Conservation (phyloP, 2,329 filamentous ascomycete species). For the Knufia fluminis region DNA sequence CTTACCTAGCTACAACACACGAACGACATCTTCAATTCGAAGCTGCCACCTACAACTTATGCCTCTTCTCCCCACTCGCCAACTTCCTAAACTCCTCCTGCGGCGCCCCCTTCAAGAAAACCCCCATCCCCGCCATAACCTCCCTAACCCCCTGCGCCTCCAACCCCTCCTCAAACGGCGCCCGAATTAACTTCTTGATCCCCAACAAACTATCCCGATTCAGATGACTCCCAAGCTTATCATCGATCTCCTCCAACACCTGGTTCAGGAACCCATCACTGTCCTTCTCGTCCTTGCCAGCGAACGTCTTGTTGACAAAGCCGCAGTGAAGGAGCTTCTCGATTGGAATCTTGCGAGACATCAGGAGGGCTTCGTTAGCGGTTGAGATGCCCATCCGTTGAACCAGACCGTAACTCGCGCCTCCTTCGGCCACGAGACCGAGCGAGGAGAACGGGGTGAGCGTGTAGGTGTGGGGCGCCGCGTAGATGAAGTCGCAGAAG, state of each 20-base stretch:
- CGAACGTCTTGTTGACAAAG: conserved; percentile 78
- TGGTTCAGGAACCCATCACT: conserved; percentile 58
- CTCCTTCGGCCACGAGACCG: conserved; percentile 83
- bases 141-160: conserved; percentile 73
- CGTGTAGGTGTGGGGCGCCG: conserved; percentile 68
- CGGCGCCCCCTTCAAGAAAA: conserved; percentile 70
- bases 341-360: conserved; percentile 67
- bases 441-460: conserved; percentile 86
- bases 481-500: conserved; percentile 89
- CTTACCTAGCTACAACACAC: not conserved
- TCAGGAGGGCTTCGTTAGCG: conserved; percentile 87
- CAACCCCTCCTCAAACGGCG: conserved; percentile 61
- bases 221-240: conserved; percentile 69
- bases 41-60: conserved; percentile 60
- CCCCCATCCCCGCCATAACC: conserved; percentile 73
- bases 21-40: no score
- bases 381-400: conserved; percentile 68
- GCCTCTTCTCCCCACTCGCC: conserved; percentile 79
- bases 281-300: conserved; percentile 49
- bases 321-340: conserved; percentile 66
- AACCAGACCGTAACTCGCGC: conserved; percentile 68
- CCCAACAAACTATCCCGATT: conserved; percentile 67
- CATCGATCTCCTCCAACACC: conserved; percentile 72
- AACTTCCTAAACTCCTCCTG: conserved; percentile 84
- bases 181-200: conserved; percentile 75